phyloP scores from a whole-genome alignment of 148 eudicot species.

The Rhododendron molle region DNA sequence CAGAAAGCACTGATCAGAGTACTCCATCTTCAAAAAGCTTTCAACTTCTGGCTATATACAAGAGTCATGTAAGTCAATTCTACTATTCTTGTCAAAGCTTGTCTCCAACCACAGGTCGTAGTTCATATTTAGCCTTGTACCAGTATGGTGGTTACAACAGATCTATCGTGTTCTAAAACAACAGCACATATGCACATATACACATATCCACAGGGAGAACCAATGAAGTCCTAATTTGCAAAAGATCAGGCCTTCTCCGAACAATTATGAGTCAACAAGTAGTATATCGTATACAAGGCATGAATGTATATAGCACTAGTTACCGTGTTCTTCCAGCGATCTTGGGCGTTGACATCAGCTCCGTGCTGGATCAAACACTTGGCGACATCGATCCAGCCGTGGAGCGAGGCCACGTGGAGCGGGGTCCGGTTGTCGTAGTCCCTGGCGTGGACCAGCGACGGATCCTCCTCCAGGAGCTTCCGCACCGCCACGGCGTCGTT shows the following conservation, averaged over 20 bases:
- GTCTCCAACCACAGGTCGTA: background rate
- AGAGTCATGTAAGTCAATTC: background rate
- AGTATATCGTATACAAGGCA: background rate
- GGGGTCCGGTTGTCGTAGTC: constrained; percentile 93
- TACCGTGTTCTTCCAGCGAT: constrained; percentile 98
- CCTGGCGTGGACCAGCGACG: constrained; percentile 61
- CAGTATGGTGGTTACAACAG: background rate
- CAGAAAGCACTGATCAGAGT: too few relatives aligned
- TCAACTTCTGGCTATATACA: too few relatives aligned
- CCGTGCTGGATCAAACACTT: constrained; percentile 63
- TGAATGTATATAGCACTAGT: too few relatives aligned
- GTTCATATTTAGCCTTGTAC: background rate
- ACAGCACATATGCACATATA: background rate
- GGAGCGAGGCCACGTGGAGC: constrained; percentile 85
- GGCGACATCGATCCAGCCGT: constrained; percentile 89
- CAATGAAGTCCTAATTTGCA: background rate
- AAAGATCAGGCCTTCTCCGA: background rate
- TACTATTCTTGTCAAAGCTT: background rate
- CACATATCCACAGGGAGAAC: background rate
- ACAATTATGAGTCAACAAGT: too few relatives aligned
- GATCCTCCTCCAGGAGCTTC: constrained; percentile 88
- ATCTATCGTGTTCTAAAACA: background rate
- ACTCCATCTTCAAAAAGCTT: too few relatives aligned
- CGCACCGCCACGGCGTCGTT: constrained; percentile 68
- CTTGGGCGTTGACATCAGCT: constrained; percentile 89